Conservation (phyloP, 306 rosid genomes). For the Oemleria cerasiformis region DNA sequence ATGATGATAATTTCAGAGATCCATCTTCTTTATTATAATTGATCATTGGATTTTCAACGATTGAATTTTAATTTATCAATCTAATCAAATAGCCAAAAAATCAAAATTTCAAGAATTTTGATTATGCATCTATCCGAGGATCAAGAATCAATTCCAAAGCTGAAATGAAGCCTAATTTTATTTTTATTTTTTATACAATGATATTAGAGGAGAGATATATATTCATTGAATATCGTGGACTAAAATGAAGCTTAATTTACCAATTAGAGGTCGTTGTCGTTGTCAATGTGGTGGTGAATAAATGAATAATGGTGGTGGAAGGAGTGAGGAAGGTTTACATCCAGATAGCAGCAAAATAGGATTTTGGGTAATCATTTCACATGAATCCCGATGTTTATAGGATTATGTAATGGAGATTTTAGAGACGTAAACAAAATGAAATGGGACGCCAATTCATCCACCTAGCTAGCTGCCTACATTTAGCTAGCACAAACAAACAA, state of each 20-base stretch:
- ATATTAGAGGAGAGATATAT: too few species aligned
- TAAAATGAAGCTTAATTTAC: slow-evolving; percentile 4
- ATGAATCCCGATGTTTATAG: slow-evolving; percentile 27
- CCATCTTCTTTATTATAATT: too few species aligned
- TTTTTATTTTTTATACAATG: too few species aligned
- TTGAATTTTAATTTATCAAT: too few species aligned
- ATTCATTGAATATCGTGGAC: too few species aligned
- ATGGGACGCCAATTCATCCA: background rate
- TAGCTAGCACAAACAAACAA: background rate
- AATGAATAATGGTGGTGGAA: too few species aligned
- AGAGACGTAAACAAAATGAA: slow-evolving; percentile 27
- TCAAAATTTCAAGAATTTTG: too few species aligned
- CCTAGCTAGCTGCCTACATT: background rate
- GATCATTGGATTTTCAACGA: too few species aligned
- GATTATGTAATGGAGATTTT: background rate
- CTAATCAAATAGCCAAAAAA: too few species aligned
- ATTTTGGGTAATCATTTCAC: slow-evolving; percentile 42
- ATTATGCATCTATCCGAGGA: background rate
- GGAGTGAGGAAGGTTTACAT: slow-evolving; percentile 2
- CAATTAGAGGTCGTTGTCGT: slow-evolving; percentile 32
- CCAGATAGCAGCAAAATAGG: slow-evolving; percentile 28
- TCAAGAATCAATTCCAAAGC: background rate
- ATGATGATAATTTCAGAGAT: slow-evolving; percentile 23
- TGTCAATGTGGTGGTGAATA: slow-evolving; percentile 26
- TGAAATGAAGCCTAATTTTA: too few species aligned